Evolutionary conservation across 495 filamentous ascomycete species (phyloP).

Genomic region (Podospora pseudopauciseta): DNA sequence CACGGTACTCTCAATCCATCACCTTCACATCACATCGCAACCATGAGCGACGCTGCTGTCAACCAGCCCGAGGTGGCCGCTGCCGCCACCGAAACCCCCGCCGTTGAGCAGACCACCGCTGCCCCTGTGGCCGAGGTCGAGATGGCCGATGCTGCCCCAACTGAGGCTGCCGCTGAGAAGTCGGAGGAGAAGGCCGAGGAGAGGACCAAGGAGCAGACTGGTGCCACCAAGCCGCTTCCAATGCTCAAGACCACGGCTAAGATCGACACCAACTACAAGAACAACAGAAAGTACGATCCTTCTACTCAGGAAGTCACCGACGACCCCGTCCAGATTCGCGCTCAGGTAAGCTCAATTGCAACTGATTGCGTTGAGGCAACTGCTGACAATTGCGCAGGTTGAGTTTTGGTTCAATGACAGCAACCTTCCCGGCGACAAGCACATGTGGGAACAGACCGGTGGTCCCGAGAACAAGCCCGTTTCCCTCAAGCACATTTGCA

Average conservation of each 20-base stretch:
- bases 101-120: constrained; percentile 17
- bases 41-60: constrained; percentile 33
- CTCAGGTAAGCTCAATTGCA: constrained; percentile 17
- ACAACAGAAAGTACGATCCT: constrained; percentile 63
- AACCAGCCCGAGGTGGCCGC: constrained; percentile 23
- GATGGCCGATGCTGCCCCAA: constrained; percentile 13
- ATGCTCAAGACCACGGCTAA: constrained; percentile 23
- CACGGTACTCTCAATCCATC: not conserved
- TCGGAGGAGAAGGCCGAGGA: constrained; percentile 9
- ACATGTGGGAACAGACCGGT: constrained; percentile 70
- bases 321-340: constrained; percentile 65
- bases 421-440: constrained; percentile 85
- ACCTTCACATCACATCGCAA: constrained; percentile 6
- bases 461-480: constrained; percentile 78
- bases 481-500: constrained; percentile 66
- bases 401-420: constrained; percentile 97
- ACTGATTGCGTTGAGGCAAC: constrained; percentile 16
- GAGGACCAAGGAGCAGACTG: constrained; percentile 2
- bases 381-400: constrained; percentile 54
- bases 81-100: constrained; percentile 20
- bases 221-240: constrained; percentile 20
- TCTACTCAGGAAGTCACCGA: constrained; percentile 58
- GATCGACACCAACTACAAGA: constrained; percentile 28
- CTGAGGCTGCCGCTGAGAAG: constrained; percentile 9
- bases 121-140: constrained; percentile 21